Percentiles rank a stretch among this genome's conserved stretches.
Conservation (phyloP, 169 alveolate species). For the Eimeria sp. region DNA sequence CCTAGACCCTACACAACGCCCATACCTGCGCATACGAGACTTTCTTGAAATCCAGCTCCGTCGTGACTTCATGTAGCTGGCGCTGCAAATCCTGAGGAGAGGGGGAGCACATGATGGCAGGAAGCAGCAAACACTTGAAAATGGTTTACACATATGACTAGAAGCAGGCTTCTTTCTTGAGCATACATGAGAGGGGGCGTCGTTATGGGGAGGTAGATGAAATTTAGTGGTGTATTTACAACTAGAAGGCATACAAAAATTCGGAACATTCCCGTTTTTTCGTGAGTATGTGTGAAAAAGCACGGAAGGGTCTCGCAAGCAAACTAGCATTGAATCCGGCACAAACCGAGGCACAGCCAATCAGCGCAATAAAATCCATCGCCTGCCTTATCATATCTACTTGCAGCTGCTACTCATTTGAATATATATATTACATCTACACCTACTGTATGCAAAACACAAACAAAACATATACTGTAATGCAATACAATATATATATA, state of each 20-base stretch:
- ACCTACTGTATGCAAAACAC: too few relatives aligned
- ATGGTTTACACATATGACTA: neutral
- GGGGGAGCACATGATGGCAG: neutral
- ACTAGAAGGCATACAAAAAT: neutral
- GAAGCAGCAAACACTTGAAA: neutral
- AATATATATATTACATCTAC: too few relatives aligned
- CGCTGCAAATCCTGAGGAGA: conserved; percentile 44
- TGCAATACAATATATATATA: neutral
- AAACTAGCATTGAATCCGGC: neutral
- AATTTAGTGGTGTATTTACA: neutral
- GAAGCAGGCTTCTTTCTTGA: neutral
- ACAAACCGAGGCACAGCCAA: neutral
- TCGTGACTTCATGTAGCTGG: conserved; percentile 53
- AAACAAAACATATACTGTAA: too few relatives aligned
- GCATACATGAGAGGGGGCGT: neutral
- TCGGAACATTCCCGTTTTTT: neutral
- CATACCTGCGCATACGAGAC: conserved; percentile 53
- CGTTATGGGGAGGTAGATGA: neutral
- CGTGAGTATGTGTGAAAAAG: neutral
- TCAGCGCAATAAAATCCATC: neutral
- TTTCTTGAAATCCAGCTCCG: conserved; percentile 60
- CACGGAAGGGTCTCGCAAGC: neutral
- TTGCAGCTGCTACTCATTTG: neutral
- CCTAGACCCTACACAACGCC: too few relatives aligned
- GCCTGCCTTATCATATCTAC: neutral